Percentiles rank a stretch among this genome's conserved stretches.
Evolutionary conservation across 768 basidiomycete species (phyloP).

Genomic region (Kwoniella dejecticola): DNA sequence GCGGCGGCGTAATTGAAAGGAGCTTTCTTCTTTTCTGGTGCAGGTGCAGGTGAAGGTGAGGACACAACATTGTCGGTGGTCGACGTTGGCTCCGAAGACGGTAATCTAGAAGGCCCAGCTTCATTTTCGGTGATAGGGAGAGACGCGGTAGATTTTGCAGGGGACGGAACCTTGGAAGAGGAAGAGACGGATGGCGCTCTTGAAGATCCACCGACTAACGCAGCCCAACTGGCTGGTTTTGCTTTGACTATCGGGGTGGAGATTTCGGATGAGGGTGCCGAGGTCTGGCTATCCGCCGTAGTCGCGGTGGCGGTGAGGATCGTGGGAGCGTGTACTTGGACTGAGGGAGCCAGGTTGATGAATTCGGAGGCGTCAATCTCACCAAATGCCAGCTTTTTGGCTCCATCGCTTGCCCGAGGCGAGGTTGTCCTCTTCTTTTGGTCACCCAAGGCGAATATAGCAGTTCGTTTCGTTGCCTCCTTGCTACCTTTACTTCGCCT

Average conservation of each 20-base stretch:
- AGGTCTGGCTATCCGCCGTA: not conserved
- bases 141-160: conserved; percentile 29
- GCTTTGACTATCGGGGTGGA: conserved; percentile 18
- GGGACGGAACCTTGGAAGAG: conserved; percentile 34
- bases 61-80: not conserved
- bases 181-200: conserved; percentile 21
- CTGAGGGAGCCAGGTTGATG: not conserved
- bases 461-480: conserved; percentile 20
- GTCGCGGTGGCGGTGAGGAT: not conserved
- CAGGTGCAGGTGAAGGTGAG: conserved; percentile 2
- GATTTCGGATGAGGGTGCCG: conserved; percentile 16
- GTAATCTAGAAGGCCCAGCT: conserved; percentile 27
- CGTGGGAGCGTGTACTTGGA: not conserved
- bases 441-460: conserved; percentile 14
- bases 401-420: not conserved
- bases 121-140: conserved; percentile 23
- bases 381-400: conserved; percentile 5
- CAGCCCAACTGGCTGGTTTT: conserved; percentile 48
- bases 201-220: conserved; percentile 26
- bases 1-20: conserved; percentile 47
- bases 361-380: conserved; percentile 8
- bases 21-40: conserved; percentile 22
- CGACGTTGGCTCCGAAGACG: no score
- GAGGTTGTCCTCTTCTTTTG: not conserved
- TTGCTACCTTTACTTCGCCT: conserved; percentile 26